Evolutionary conservation across 139 green algal genomes (phyloP).

Genomic region (Tetradesmus lagerheimii): DNA sequence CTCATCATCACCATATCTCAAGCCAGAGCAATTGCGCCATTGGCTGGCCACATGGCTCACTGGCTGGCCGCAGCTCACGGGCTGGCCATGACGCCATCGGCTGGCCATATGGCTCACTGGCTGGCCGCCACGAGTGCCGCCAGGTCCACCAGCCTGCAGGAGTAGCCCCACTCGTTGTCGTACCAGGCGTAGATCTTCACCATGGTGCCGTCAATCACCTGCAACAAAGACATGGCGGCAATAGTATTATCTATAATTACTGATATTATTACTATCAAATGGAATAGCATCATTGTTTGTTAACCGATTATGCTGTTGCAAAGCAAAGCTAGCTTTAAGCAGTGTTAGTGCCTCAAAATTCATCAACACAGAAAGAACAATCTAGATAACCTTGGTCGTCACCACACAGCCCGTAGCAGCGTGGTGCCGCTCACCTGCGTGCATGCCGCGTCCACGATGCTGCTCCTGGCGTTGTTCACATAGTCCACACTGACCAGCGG

Average conservation of each 20-base stretch:
- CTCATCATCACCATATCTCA: too few relatives aligned
- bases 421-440: slow-evolving; percentile 65
- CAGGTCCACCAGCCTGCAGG: slow-evolving; percentile 74
- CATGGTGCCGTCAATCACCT: slow-evolving; percentile 79
- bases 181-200: slow-evolving; percentile 94
- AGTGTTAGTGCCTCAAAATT: background rate
- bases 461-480: slow-evolving; percentile 80
- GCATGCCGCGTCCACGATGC: slow-evolving; percentile 85
- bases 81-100: too few relatives aligned
- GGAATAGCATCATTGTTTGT: background rate
- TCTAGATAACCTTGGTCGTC: background rate
- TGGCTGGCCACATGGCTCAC: too few relatives aligned
- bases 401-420: background rate
- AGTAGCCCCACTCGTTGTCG: slow-evolving; percentile 93
- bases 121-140: slow-evolving; percentile 64
- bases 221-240: background rate
- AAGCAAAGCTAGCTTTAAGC: background rate
- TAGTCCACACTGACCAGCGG: slow-evolving; percentile 83
- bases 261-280: background rate
- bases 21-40: too few relatives aligned
- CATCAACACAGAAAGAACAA: background rate
- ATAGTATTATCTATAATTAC: background rate
- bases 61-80: too few relatives aligned
- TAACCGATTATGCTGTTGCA: background rate
- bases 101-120: background rate